Conservation (phyloP, 1,284 basidiomycete genomes). For the Marasmius sp. region DNA sequence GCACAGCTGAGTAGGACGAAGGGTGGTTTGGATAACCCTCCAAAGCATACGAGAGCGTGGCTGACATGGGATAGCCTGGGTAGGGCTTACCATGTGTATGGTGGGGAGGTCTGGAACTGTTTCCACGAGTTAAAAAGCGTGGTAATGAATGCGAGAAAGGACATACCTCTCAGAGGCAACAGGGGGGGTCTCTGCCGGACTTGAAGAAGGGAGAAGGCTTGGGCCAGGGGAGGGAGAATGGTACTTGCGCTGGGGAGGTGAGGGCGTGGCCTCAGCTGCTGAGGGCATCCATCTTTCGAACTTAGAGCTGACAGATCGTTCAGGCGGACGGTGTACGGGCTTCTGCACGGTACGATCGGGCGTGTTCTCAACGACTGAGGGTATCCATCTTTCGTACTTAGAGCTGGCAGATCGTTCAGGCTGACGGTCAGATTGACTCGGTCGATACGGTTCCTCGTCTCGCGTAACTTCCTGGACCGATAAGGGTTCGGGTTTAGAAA, state of each 20-base stretch:
- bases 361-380: too few species aligned
- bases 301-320: too few species aligned
- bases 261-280: background rate
- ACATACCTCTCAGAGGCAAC: background rate
- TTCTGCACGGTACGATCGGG: too few species aligned
- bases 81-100: background rate
- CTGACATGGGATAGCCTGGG: background rate
- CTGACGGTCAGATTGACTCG: background rate
- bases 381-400: too few species aligned
- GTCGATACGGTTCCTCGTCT: background rate
- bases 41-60: background rate
- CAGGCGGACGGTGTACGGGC: too few species aligned
- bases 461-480: background rate
- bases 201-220: background rate
- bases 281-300: background rate
- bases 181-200: background rate
- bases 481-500: background rate
- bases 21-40: background rate
- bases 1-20: background rate
- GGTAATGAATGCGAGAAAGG: background rate
- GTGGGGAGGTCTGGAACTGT: background rate
- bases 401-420: background rate
- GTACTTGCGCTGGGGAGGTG: conserved; percentile 12
- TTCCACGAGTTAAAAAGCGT: background rate
- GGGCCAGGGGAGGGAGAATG: background rate